These are phyloP conservation scores for Endogone sp. DNA, from an alignment of 192 early-diverging fungal species.

Conservation along the genomic window DNA sequence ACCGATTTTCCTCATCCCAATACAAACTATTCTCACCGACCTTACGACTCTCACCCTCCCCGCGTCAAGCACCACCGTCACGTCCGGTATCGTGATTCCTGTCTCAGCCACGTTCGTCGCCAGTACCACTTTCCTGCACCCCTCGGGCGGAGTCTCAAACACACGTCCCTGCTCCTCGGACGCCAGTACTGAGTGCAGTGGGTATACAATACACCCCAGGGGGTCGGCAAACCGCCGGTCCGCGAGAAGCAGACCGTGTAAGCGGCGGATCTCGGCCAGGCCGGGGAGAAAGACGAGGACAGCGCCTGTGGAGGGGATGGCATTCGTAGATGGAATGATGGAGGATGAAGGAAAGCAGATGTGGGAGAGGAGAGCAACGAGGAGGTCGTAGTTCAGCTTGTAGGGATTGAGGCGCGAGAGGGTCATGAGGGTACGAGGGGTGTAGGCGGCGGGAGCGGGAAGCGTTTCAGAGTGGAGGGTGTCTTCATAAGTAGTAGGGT, in stretches of 20 bases:
- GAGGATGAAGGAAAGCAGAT: slow-evolving; percentile 33
- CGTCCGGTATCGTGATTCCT: slow-evolving; percentile 78
- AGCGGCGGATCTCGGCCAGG: slow-evolving; percentile 64
- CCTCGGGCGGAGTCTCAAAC: slow-evolving; percentile 53
- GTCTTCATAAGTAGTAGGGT: too few species aligned
- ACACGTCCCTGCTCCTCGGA: slow-evolving; percentile 63
- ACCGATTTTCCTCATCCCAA: neutral
- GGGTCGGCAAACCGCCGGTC: slow-evolving; percentile 41
- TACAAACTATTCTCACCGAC: slow-evolving; percentile 30
- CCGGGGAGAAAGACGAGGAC: slow-evolving; percentile 74
- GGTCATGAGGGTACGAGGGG: slow-evolving; percentile 25
- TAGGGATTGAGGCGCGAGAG: slow-evolving; percentile 44
- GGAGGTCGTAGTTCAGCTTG: slow-evolving; percentile 54
- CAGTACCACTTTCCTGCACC: slow-evolving; percentile 67
- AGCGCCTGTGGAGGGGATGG: slow-evolving; percentile 35
- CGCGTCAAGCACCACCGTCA: slow-evolving; percentile 74
- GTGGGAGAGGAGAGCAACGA: slow-evolving; percentile 38
- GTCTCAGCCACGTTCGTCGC: slow-evolving; percentile 84
- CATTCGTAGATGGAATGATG: neutral
- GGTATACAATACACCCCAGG: slow-evolving; percentile 25
- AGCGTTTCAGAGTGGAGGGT: neutral
- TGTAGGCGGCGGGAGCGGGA: neutral
- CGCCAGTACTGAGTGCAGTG: slow-evolving; percentile 61
- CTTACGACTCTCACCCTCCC: slow-evolving; percentile 72
- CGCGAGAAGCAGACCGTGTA: slow-evolving; percentile 48